Base-by-base conservation (phyloP, 2,329 filamentous ascomycete genomes). In the Chaetomiaceae sp. region DNA sequence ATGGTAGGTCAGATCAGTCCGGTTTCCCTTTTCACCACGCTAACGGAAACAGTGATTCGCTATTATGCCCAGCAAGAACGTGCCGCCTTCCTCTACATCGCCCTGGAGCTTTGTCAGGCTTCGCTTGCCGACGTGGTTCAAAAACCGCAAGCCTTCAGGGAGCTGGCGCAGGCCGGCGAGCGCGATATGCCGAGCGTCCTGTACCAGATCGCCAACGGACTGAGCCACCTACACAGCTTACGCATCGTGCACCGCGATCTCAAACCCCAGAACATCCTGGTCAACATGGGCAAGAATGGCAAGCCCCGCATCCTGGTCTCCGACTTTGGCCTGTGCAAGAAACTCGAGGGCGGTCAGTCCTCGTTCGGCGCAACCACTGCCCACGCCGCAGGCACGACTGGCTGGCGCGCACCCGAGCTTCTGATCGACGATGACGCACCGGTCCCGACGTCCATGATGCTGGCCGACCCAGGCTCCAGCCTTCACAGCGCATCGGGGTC, bases 321-420 rank as follows among this genome's bases (percentile, higher is more conserved):
- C 0, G 93, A 99, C 67, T 99, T 99, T 69, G 93, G 93, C 5
- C 80, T 99, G 0, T 97, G 93, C 68, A 99, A 97, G 75, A 97
- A 96, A 64, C 74, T 99, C 14, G 93, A 96, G 57, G 89, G 89
- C 48, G 90, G 91, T 6, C 90, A 96, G 65, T 96, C 90, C 50
- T 97, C 92, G 0, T 91, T 97, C 65, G 87, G 92, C 35, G 91
- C 93, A 8, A 96, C 92, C 3, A 97, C 92, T 0, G 90, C 90
- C 12, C 89, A 96, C 63, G 92, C 92, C 1, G 88, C 88, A 7
- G 93, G 93, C 27, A 99, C 93, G 0, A 89, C 89, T 38, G 93
- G 93, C 6, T 99, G 93, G 93, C 89, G 95, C 53, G 93, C 93
- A 0, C 93, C 93, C 0, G 93, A 99, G 70, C 77, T 99, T 4